These are phyloP conservation scores for Leccinum pachyderme DNA, from an alignment of 1,284 basidiomycete species.

Conservation along the genomic window DNA sequence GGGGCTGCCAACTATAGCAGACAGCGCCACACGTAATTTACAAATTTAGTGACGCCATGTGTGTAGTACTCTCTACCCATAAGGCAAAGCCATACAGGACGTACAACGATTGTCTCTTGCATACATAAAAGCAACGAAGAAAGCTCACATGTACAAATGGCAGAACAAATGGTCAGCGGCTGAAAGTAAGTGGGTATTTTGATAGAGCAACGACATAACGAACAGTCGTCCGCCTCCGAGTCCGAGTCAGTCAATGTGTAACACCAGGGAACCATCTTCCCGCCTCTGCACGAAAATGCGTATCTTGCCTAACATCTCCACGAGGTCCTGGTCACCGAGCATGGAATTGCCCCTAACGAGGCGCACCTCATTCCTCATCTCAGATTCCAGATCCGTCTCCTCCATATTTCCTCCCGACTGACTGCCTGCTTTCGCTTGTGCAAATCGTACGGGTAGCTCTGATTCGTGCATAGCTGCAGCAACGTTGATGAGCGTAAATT, in stretches of 20 bases:
- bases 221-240: neutral
- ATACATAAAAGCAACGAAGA: neutral
- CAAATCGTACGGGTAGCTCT: constrained; percentile 24
- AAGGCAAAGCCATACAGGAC: no score
- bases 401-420: neutral
- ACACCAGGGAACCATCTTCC: constrained; percentile 15
- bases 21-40: no score
- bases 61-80: no score
- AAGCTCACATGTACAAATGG: neutral
- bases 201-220: neutral
- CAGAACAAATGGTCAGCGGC: neutral
- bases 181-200: neutral
- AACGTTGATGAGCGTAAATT: constrained; percentile 30
- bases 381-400: neutral
- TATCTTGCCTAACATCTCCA: constrained; percentile 5
- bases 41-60: no score
- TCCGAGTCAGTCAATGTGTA: constrained; percentile 19
- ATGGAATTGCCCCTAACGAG: no score
- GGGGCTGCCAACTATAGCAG: no score
- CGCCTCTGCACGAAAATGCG: constrained; percentile 19
- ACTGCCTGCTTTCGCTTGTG: constrained; percentile 4
- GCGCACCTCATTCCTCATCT: neutral
- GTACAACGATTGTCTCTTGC: no score
- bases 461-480: constrained; percentile 26
- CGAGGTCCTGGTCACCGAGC: neutral